A percentile compares a stretch with the other conserved stretches of the same genome.
phyloP scores from a whole-genome alignment of 2,329 filamentous ascomycete genomes.

The Botrytis deweyae region DNA sequence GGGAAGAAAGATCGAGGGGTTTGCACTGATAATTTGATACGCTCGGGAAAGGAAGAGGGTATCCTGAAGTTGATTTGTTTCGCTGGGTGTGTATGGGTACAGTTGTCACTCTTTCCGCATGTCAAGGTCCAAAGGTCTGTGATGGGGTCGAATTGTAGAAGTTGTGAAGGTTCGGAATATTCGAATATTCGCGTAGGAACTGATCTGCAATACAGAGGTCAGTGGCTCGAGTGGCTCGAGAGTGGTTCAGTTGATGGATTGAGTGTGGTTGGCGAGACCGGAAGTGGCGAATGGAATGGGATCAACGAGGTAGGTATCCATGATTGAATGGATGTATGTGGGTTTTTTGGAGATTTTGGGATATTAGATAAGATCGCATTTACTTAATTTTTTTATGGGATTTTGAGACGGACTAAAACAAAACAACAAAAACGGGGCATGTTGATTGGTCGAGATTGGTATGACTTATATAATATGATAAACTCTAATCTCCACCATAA shows the following conservation, averaged over 20 bases:
- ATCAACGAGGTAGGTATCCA: not conserved
- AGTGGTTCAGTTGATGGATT: not conserved
- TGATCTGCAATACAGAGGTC: slow-evolving; percentile 1
- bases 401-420: not conserved
- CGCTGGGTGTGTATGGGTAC: not conserved
- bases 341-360: not conserved
- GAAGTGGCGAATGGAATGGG: slow-evolving; percentile 13
- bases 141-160: not conserved
- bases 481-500: not conserved
- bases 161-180: not conserved
- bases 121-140: not conserved
- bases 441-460: not conserved
- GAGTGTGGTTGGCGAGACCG: slow-evolving; percentile 3
- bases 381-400: not conserved
- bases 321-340: slow-evolving; percentile 1
- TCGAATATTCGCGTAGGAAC: slow-evolving; percentile 3
- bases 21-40: not conserved
- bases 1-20: not conserved
- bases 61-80: not conserved
- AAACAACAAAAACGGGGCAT: not conserved
- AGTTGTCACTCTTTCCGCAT: not conserved
- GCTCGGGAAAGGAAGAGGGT: not conserved
- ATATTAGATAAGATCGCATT: slow-evolving; percentile 12
- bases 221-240: not conserved
- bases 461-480: not conserved